phyloP scores from a whole-genome alignment of 164 flowering plant species.

The Akebia trifoliata region DNA sequence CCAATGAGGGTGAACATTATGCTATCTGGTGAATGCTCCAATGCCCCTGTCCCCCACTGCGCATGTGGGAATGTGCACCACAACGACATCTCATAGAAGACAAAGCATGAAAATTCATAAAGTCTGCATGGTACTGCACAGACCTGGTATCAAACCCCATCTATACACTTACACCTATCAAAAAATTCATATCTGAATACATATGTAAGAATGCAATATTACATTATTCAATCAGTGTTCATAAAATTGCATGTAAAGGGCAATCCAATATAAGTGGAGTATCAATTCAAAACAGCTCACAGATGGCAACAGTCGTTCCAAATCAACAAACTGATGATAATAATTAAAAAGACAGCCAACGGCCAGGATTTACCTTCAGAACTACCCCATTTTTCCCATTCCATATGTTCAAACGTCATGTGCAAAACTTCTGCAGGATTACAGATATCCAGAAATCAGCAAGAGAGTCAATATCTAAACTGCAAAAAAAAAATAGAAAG shows the following conservation, averaged over 20 bases:
- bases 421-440: slow-evolving; percentile 68
- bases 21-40: too few relatives aligned
- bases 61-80: too few relatives aligned
- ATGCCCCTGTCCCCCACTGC: too few relatives aligned
- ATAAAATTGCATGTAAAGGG: not conserved
- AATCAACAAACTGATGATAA: not conserved
- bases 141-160: too few relatives aligned
- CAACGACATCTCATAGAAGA: not conserved
- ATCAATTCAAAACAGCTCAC: not conserved
- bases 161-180: too few relatives aligned
- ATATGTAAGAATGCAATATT: too few relatives aligned
- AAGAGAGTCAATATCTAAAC: not conserved
- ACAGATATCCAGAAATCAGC: slow-evolving; percentile 11
- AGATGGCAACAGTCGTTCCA: not conserved
- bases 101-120: not conserved
- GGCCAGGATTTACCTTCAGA: slow-evolving; percentile 56
- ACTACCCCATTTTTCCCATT: slow-evolving; percentile 42
- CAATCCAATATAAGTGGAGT: not conserved
- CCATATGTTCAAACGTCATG: slow-evolving; percentile 42
- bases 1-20: not conserved
- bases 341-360: not conserved
- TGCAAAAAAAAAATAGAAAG: not conserved
- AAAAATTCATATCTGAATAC: too few relatives aligned
- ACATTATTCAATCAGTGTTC: not conserved
- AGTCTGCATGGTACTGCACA: too few relatives aligned